Evolutionary conservation across 176 grass and related monocot genomes (phyloP).

Genomic region (Aechmea fasciata): DNA sequence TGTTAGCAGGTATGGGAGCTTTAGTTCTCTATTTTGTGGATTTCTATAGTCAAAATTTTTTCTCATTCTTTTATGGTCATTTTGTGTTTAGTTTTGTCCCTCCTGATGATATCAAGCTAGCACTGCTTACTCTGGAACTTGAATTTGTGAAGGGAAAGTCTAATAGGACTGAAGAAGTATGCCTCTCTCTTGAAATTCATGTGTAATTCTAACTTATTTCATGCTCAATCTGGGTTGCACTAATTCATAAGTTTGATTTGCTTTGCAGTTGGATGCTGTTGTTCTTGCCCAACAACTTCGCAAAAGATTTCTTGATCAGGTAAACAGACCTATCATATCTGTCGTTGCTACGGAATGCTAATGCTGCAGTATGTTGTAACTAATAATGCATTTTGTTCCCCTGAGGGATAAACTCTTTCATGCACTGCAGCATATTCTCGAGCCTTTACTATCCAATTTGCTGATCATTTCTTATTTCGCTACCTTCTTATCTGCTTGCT

Average conservation of each 20-base stretch:
- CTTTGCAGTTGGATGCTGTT: constrained; percentile 80
- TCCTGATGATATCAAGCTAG: constrained; percentile 68
- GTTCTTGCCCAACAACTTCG: constrained; percentile 78
- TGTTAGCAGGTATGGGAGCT: constrained; percentile 49
- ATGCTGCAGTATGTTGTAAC: neutral
- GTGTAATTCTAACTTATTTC: constrained; percentile 7
- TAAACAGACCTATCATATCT: constrained; percentile 7
- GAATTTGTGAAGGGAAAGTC: constrained; percentile 65
- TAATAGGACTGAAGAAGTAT: constrained; percentile 58
- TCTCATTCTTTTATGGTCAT: constrained; percentile 13
- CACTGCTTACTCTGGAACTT: constrained; percentile 68
- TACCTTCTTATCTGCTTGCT: neutral
- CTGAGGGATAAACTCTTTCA: neutral
- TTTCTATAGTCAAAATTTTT: constrained; percentile 15
- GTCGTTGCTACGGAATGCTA: neutral
- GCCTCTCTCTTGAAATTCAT: constrained; percentile 4
- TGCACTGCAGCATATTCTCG: neutral
- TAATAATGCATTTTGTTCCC: neutral
- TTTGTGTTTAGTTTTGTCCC: constrained; percentile 59
- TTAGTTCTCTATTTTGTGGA: constrained; percentile 1
- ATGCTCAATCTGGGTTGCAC: neutral
- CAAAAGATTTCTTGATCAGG: constrained; percentile 81
- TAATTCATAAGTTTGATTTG: neutral
- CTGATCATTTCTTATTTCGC: neutral
- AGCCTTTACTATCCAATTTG: neutral